Conservation (phyloP, 2,329 filamentous ascomycete species). For the Colletotrichum gloeosporioides region DNA sequence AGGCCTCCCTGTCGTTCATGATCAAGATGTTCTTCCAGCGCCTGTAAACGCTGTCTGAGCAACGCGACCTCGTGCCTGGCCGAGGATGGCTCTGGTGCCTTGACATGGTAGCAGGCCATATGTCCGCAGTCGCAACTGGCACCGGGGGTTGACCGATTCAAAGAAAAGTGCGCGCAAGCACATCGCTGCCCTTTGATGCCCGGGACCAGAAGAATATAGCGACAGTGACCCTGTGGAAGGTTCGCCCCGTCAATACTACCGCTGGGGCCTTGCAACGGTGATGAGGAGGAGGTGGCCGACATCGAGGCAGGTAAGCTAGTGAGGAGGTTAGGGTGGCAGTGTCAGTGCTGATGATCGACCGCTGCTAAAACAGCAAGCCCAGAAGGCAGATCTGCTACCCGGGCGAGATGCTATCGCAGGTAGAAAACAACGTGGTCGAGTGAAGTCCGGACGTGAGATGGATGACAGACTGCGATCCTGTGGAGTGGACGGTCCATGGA, state of each 20-base stretch:
- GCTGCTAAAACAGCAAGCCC: conserved; percentile 1
- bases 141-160: conserved; percentile 58
- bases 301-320: conserved; percentile 12
- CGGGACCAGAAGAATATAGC: conserved; percentile 62
- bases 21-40: conserved; percentile 49
- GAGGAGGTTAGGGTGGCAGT: neutral
- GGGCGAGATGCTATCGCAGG: neutral
- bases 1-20: conserved; percentile 40
- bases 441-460: neutral
- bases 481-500: conserved; percentile 5
- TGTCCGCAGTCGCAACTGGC: conserved; percentile 65
- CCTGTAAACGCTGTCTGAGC: conserved; percentile 50
- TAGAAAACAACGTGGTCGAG: neutral
- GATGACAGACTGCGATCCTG: neutral
- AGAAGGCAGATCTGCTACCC: neutral
- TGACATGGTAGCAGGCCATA: conserved; percentile 63
- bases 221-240: conserved; percentile 63
- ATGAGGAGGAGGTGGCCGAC: conserved; percentile 31
- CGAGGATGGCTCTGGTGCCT: conserved; percentile 47
- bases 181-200: conserved; percentile 64
- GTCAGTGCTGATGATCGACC: neutral
- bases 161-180: conserved; percentile 62
- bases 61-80: conserved; percentile 54
- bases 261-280: conserved; percentile 28
- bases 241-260: conserved; percentile 44